Conservation (phyloP, 331 rosid species). For the Phaseolus coccineus region DNA sequence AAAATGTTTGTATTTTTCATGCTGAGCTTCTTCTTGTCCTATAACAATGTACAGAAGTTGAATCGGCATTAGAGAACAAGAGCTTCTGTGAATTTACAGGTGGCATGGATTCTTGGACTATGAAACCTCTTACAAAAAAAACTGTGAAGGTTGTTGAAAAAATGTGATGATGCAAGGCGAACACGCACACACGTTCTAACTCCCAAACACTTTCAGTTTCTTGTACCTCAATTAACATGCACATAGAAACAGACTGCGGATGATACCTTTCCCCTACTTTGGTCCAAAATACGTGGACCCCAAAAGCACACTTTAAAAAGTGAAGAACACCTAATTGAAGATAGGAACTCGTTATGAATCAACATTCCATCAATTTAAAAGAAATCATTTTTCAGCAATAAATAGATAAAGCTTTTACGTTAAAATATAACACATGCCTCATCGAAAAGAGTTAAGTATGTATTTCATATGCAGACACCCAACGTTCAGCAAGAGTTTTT, state of each 20-base stretch:
- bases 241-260: background rate
- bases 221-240: conserved; percentile 39
- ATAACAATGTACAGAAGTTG: background rate
- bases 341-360: conserved; percentile 27
- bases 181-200: background rate
- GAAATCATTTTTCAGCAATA: background rate
- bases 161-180: background rate
- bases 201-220: conserved; percentile 26
- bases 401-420: background rate
- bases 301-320: conserved; percentile 26
- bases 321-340: background rate
- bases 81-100: background rate
- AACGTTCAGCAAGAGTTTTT: too few relatives aligned
- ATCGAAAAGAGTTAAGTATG: background rate
- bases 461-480: background rate
- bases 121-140: background rate
- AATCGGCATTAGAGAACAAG: conserved; percentile 9
- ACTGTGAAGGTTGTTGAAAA: conserved; percentile 19
- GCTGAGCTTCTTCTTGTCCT: too few relatives aligned
- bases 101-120: conserved; percentile 24
- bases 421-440: background rate
- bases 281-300: conserved; percentile 42
- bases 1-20: conserved; percentile 34
- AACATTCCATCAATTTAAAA: conserved; percentile 22
- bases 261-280: conserved; percentile 47